Evolutionary conservation across 2,329 filamentous ascomycete species (phyloP).

Genomic region (Nemania abortiva): DNA sequence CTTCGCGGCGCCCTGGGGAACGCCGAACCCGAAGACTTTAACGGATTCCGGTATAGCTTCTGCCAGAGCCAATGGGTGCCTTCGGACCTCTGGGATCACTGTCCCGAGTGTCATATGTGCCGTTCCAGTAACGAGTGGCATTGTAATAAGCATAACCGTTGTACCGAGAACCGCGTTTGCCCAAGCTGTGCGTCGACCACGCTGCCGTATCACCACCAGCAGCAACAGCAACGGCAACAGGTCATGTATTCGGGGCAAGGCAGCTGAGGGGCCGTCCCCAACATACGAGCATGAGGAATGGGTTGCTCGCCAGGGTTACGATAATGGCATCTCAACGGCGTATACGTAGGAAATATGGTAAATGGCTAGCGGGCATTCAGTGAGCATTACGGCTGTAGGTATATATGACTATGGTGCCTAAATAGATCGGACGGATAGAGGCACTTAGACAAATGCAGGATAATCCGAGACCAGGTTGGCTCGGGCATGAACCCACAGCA

Average conservation of each 20-base stretch:
- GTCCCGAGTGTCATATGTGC: slow-evolving; percentile 50
- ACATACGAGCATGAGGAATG: slow-evolving; percentile 33
- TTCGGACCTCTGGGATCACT: slow-evolving; percentile 49
- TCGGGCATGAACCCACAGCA: slow-evolving; percentile 22
- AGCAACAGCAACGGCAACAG: slow-evolving; percentile 33
- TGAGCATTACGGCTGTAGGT: slow-evolving; percentile 38
- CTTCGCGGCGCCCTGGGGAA: slow-evolving; percentile 51
- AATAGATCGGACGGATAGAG: slow-evolving; percentile 38
- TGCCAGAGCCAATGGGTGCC: slow-evolving; percentile 50
- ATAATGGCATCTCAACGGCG: slow-evolving; percentile 39
- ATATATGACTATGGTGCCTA: slow-evolving; percentile 36
- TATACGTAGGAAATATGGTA: slow-evolving; percentile 29
- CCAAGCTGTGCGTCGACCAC: slow-evolving; percentile 46
- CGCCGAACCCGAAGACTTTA: slow-evolving; percentile 49
- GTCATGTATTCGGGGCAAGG: slow-evolving; percentile 34
- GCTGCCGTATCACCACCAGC: slow-evolving; percentile 39
- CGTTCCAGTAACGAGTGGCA: slow-evolving; percentile 51
- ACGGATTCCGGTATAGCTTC: slow-evolving; percentile 53
- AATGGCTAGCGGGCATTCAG: slow-evolving; percentile 39
- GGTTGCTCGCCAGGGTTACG: slow-evolving; percentile 31
- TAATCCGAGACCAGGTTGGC: slow-evolving; percentile 26
- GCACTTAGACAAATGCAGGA: slow-evolving; percentile 34
- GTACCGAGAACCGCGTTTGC: slow-evolving; percentile 49
- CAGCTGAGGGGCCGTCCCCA: slow-evolving; percentile 13
- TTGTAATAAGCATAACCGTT: slow-evolving; percentile 51